Evolutionary conservation across 352 stramenopile species (phyloP).

Genomic region (Pythium sp.): DNA sequence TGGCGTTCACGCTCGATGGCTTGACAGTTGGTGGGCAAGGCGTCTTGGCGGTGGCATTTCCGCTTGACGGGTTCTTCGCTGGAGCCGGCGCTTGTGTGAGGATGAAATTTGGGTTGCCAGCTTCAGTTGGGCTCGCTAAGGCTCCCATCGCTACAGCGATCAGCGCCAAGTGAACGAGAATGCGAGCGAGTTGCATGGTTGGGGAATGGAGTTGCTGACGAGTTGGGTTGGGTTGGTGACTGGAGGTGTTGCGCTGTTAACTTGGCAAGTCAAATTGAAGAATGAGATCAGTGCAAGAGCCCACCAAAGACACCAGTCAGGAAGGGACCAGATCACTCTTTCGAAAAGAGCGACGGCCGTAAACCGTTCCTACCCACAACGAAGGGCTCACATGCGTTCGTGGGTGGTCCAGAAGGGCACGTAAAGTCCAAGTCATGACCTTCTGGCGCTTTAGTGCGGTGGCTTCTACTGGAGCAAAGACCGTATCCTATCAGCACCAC

Average conservation of each 20-base stretch:
- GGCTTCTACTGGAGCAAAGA: too few species aligned
- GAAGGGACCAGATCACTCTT: too few species aligned
- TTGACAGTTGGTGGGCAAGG: background rate
- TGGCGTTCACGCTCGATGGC: background rate
- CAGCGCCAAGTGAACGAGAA: background rate
- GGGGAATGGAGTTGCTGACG: background rate
- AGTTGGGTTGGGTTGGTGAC: background rate
- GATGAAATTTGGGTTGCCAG: background rate
- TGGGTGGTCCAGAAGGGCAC: too few species aligned
- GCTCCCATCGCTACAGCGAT: slow-evolving; percentile 4
- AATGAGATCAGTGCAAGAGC: background rate
- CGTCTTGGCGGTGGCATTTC: background rate
- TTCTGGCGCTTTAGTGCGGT: too few species aligned
- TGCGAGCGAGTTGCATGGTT: slow-evolving; percentile 1
- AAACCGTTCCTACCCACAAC: too few species aligned
- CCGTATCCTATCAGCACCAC: too few species aligned
- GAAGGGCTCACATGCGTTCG: too few species aligned
- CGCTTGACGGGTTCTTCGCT: background rate
- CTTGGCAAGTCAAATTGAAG: slow-evolving; percentile 2
- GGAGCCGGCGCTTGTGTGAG: background rate
- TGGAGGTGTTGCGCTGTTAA: background rate
- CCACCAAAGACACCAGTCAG: too few species aligned
- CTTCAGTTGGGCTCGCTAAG: background rate
- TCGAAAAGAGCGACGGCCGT: too few species aligned
- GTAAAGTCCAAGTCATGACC: too few species aligned